A percentile compares a stretch with the other conserved stretches of the same genome.
Evolutionary conservation across 306 rosid species (phyloP).

Genomic region (Lathyrus tuberosus): DNA sequence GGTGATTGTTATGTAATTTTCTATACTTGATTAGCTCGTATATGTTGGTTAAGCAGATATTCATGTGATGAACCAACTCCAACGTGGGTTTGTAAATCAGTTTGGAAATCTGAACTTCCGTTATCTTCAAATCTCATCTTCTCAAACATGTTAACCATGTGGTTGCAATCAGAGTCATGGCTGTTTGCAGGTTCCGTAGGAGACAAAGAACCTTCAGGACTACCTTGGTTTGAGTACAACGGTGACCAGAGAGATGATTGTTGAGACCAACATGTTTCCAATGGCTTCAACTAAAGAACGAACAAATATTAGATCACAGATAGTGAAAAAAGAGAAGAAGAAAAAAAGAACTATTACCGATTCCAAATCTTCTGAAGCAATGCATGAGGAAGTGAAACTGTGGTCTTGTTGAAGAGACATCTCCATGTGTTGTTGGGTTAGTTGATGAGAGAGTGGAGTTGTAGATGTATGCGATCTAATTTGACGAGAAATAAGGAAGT

Average conservation of each 20-base stretch:
- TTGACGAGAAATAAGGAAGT: not conserved
- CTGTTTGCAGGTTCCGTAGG: conserved; percentile 36
- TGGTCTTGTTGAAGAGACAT: conserved; percentile 59
- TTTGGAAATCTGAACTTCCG: conserved; percentile 16
- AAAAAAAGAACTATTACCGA: conserved; percentile 38
- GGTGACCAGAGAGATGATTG: conserved; percentile 55
- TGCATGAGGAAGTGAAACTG: conserved; percentile 16
- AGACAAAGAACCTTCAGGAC: conserved; percentile 52
- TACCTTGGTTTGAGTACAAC: conserved; percentile 51
- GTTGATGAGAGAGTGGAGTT: conserved; percentile 17
- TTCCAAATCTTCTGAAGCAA: conserved; percentile 36
- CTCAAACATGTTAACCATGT: conserved; percentile 45
- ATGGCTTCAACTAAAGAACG: conserved; percentile 37
- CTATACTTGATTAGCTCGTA: conserved; percentile 56
- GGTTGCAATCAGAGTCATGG: conserved; percentile 32
- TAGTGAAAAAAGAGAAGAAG: not conserved
- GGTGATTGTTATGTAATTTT: not conserved
- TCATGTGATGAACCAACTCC: conserved; percentile 39
- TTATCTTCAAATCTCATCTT: conserved; percentile 43
- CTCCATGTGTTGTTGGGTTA: conserved; percentile 46
- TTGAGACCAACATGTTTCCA: conserved; percentile 55
- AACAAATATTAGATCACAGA: not conserved
- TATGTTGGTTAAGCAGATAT: conserved; percentile 47
- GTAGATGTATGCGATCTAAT: not conserved
- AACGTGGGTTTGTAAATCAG: not conserved